Conservation (phyloP, 306 rosid species). For the Malus domestica region ASM211411v1 NC_041800.1:24027733-24028232, state of each 20-base stretch:
- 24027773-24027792: conserved; percentile 10
- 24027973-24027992: conserved; percentile 12
- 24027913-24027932: conserved; percentile 90
- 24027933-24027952: conserved; percentile 66
- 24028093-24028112: conserved; percentile 98
- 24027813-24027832: conserved; percentile 58
- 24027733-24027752: conserved; percentile 1
- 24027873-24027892: conserved; percentile 85
- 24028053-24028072: conserved; percentile 88
- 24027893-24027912: conserved; percentile 96
- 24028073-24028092: conserved; percentile 86
- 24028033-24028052: conserved; percentile 93
- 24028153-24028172: conserved; percentile 97
- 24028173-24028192: conserved; percentile 91
- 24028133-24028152: conserved; percentile 91
- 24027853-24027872: conserved; percentile 86
- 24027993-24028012: conserved; percentile 21
- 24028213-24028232: not conserved
- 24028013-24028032: conserved; percentile 55
- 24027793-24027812: not conserved
- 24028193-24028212: not conserved
- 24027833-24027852: conserved; percentile 88
- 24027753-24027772: conserved; percentile 3
- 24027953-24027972: conserved; percentile 4
- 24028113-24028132: conserved; percentile 99